A percentile compares a stretch with the other conserved stretches of the same genome.
Evolutionary conservation across 2,329 filamentous ascomycete genomes (phyloP).

Genomic region (Exophiala viscosa): DNA sequence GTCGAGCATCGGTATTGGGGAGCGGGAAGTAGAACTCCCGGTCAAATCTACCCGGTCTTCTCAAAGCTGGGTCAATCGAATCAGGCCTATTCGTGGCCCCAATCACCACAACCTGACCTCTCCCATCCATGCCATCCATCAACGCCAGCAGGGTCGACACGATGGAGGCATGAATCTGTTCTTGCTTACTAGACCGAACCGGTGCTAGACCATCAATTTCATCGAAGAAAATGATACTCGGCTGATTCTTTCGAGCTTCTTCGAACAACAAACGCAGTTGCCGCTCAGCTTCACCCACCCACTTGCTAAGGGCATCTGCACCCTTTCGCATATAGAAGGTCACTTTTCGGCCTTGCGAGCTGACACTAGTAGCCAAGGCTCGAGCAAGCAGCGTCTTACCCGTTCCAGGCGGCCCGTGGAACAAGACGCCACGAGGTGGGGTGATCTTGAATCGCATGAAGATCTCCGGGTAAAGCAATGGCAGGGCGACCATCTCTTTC

Average conservation of each 20-base stretch:
- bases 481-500: conserved; percentile 97
- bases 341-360: conserved; percentile 84
- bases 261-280: conserved; percentile 92
- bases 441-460: conserved; percentile 90
- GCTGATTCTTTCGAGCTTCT: conserved; percentile 90
- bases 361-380: conserved; percentile 86
- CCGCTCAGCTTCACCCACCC: conserved; percentile 96
- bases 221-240: conserved; percentile 99
- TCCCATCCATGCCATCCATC: conserved; percentile 98
- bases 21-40: conserved; percentile 97
- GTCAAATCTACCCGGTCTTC: conserved; percentile 90
- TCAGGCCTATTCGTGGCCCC: conserved; percentile 97
- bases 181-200: conserved; percentile 94
- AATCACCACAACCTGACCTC: conserved; percentile 96
- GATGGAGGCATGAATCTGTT: conserved; percentile 97
- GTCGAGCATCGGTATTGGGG: conserved; percentile 73
- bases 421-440: conserved; percentile 88
- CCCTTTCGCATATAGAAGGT: conserved; percentile 99
- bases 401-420: conserved; percentile 94
- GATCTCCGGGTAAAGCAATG: conserved; percentile 89
- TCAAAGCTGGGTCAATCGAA: conserved; percentile 92
- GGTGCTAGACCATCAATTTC: conserved; percentile 97
- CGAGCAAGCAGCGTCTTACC: conserved; percentile 96
- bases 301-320: conserved; percentile 95
- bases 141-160: conserved; percentile 88